phyloP scores from a whole-genome alignment of 805 yeast genomes.

The Isabelozyma rhagii region DNA sequence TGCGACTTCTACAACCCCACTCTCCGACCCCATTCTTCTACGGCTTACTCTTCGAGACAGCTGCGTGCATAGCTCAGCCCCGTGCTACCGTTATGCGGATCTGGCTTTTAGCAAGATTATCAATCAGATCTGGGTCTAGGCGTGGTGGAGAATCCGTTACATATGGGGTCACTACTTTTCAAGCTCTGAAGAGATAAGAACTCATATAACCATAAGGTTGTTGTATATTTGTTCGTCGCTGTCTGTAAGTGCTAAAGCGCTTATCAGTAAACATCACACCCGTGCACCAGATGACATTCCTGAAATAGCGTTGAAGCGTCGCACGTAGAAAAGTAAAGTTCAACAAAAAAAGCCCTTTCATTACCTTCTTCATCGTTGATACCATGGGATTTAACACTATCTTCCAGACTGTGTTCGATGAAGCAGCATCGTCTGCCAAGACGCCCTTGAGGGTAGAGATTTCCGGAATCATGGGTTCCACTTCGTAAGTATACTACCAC shows the following conservation, averaged over 20 bases:
- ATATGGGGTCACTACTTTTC: too few species aligned
- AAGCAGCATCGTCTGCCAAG: neutral
- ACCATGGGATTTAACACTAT: neutral
- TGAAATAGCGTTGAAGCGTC: neutral
- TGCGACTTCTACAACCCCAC: neutral
- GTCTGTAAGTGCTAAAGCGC: neutral
- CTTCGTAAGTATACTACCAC: slow-evolving; percentile 37
- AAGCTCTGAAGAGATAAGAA: neutral
- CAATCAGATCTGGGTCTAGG: neutral
- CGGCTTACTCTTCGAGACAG: too few species aligned
- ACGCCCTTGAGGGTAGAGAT: slow-evolving; percentile 36
- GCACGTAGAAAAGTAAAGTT: neutral
- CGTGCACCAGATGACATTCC: neutral
- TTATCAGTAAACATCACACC: neutral
- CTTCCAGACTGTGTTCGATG: neutral
- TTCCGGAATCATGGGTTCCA: slow-evolving; percentile 67
- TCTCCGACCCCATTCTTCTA: too few species aligned
- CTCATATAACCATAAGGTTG: neutral
- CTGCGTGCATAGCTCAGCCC: too few species aligned
- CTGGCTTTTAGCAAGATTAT: neutral
- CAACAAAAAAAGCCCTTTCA: neutral
- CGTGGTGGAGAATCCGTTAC: too few species aligned
- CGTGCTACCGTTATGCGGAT: neutral
- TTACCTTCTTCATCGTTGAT: neutral
- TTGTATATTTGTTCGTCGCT: too few species aligned